phyloP scores from a whole-genome alignment of 768 basidiomycete species.

The Tremella yokohamensis region DNA sequence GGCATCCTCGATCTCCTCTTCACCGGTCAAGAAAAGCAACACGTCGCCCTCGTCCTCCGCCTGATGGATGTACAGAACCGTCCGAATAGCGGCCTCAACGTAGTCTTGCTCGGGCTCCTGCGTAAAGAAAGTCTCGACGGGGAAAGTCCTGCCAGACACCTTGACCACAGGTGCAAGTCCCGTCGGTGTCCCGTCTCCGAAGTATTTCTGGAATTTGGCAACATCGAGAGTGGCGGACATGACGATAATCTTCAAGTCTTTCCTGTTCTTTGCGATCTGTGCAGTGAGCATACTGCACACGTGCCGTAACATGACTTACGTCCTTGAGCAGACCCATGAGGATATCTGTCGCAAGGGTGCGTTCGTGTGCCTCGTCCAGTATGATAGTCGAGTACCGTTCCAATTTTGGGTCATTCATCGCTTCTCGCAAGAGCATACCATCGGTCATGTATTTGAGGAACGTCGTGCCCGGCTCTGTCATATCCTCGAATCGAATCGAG shows the following conservation, averaged over 20 bases:
- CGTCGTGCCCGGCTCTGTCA: constrained; percentile 82
- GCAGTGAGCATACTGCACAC: not conserved
- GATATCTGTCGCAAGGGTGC: constrained; percentile 95
- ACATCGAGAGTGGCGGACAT: constrained; percentile 99
- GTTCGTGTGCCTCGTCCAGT: constrained; percentile 97
- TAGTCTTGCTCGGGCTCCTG: constrained; percentile 81
- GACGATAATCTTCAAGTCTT: constrained; percentile 92
- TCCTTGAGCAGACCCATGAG: constrained; percentile 93
- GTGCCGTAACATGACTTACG: constrained; percentile 34
- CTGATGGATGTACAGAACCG: constrained; percentile 94
- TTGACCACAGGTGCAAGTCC: constrained; percentile 74
- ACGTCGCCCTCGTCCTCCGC: constrained; percentile 91
- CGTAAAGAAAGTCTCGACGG: constrained; percentile 68
- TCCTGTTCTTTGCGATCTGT: constrained; percentile 66
- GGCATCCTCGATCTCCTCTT: constrained; percentile 96
- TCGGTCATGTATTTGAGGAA: constrained; percentile 99
- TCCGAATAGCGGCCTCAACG: constrained; percentile 92
- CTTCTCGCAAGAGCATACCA: constrained; percentile 95
- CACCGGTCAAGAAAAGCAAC: constrained; percentile 91
- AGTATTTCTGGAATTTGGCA: constrained; percentile 94
- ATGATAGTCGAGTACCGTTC: constrained; percentile 94
- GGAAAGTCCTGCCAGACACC: constrained; percentile 85
- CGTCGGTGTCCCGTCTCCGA: constrained; percentile 56
- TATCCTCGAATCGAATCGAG: constrained; percentile 96
- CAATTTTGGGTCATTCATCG: constrained; percentile 91